Conservation (phyloP, 1,284 basidiomycete genomes). For the Cystobasidium slooffiae region DNA sequence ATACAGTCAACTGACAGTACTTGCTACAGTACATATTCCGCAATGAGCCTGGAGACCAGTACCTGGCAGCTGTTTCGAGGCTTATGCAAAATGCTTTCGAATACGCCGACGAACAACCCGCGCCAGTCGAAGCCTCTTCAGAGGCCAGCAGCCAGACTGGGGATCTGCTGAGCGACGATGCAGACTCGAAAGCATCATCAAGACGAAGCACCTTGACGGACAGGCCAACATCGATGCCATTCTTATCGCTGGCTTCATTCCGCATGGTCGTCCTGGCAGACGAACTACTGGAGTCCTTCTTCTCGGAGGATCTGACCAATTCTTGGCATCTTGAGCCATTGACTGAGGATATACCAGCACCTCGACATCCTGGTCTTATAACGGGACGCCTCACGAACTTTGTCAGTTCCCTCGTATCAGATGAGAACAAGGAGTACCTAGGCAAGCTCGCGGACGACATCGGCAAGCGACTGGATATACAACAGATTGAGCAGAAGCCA, state of each 20-base stretch:
- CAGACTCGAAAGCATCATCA: conserved; percentile 18
- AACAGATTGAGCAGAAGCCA: conserved; percentile 62
- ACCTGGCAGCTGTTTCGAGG: conserved; percentile 89
- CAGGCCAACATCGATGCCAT: conserved; percentile 50
- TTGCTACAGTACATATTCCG: conserved; percentile 87
- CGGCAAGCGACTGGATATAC: conserved; percentile 82
- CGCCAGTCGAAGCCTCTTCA: conserved; percentile 15
- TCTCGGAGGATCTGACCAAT: conserved; percentile 81
- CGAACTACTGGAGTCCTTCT: conserved; percentile 91
- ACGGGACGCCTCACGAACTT: conserved; percentile 72
- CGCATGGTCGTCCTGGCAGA: conserved; percentile 96
- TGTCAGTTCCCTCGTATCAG: conserved; percentile 83
- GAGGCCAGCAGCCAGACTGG: conserved; percentile 5
- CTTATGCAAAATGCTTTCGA: conserved; percentile 98
- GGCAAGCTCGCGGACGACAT: conserved; percentile 80
- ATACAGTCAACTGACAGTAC: not conserved
- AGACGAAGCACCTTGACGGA: conserved; percentile 38
- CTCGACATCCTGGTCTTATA: conserved; percentile 58
- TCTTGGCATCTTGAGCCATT: conserved; percentile 82
- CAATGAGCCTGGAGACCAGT: conserved; percentile 94
- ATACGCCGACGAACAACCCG: conserved; percentile 81
- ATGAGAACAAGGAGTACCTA: conserved; percentile 69
- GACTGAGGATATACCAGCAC: conserved; percentile 63
- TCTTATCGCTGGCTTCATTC: conserved; percentile 67
- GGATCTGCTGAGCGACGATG: not conserved